Percentiles rank a stretch among this genome's conserved stretches.
These are phyloP conservation scores for Candida boleticola DNA, from an alignment of 805 yeast species.

Conservation along the genomic window DNA sequence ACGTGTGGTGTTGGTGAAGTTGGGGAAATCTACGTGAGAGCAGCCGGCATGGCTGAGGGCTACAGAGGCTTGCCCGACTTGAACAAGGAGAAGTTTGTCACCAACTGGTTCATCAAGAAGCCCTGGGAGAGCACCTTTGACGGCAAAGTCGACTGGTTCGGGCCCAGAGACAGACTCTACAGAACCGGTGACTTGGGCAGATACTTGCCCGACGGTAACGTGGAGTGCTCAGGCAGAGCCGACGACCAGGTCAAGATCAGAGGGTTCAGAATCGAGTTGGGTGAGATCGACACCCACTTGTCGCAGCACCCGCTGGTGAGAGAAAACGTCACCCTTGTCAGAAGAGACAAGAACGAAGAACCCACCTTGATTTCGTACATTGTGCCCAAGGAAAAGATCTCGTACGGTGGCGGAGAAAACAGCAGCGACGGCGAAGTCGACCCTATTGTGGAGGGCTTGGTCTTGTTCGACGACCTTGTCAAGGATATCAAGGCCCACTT, in stretches of 20 bases:
- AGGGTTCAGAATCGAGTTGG: slow-evolving; percentile 97
- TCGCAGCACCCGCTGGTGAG: slow-evolving; percentile 91
- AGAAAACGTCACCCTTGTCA: slow-evolving; percentile 88
- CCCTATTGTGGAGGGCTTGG: slow-evolving; percentile 75
- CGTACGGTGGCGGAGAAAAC: slow-evolving; percentile 38
- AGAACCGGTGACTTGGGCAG: slow-evolving; percentile 98
- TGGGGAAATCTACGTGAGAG: slow-evolving; percentile 97
- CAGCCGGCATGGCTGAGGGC: slow-evolving; percentile 97
- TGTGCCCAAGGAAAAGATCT: slow-evolving; percentile 64
- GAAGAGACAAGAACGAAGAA: slow-evolving; percentile 90
- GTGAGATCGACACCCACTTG: slow-evolving; percentile 96
- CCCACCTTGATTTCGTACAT: slow-evolving; percentile 87
- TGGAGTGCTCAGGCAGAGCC: slow-evolving; percentile 98
- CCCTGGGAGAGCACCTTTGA: slow-evolving; percentile 62
- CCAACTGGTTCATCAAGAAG: slow-evolving; percentile 82
- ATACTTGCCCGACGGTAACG: slow-evolving; percentile 94
- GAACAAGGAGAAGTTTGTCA: slow-evolving; percentile 82
- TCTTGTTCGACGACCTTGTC: slow-evolving; percentile 70
- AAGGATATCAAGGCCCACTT: slow-evolving; percentile 79
- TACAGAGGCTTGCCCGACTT: slow-evolving; percentile 89
- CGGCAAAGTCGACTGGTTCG: slow-evolving; percentile 63
- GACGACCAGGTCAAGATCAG: slow-evolving; percentile 98
- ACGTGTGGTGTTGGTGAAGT: slow-evolving; percentile 98
- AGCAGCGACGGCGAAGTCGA: no score
- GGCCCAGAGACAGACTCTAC: slow-evolving; percentile 94